These are phyloP conservation scores for Mollisiaceae sp. DNA, from an alignment of 2,329 filamentous ascomycete genomes.

Conservation along the genomic window DNA sequence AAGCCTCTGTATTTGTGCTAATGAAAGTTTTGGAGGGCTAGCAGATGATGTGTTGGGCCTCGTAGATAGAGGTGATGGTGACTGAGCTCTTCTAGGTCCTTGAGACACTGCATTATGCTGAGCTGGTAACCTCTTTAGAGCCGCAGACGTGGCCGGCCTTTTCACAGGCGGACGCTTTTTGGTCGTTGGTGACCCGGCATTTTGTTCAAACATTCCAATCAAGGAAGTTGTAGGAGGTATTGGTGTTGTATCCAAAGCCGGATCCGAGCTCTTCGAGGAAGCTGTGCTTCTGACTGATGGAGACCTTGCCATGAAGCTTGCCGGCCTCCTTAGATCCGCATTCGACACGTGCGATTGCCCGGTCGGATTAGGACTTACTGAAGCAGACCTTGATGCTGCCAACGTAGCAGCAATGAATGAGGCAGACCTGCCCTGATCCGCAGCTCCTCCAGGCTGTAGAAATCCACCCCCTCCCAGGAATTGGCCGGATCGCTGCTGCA, in stretches of 20 bases:
- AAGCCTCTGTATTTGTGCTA: constrained; percentile 20
- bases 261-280: constrained; percentile 37
- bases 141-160: constrained; percentile 22
- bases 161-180: constrained; percentile 21
- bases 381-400: constrained; percentile 65
- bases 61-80: constrained; percentile 17
- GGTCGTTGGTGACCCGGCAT: constrained; percentile 30
- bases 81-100: constrained; percentile 7
- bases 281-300: constrained; percentile 32
- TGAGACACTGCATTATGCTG: constrained; percentile 4
- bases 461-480: constrained; percentile 25
- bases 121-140: constrained; percentile 21
- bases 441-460: constrained; percentile 27
- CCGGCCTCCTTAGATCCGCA: constrained; percentile 12
- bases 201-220: constrained; percentile 71
- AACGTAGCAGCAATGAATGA: constrained; percentile 67
- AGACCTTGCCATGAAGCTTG: constrained; percentile 17
- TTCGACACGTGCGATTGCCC: constrained; percentile 29
- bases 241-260: constrained; percentile 58
- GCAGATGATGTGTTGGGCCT: background rate
- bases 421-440: constrained; percentile 51
- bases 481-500: constrained; percentile 25
- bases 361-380: constrained; percentile 52
- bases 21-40: constrained; percentile 15
- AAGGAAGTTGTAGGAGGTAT: constrained; percentile 68